Percentiles rank a stretch among this genome's conserved stretches.
phyloP scores from a whole-genome alignment of 2,329 filamentous ascomycete species.

The Cercospora sesami region DNA sequence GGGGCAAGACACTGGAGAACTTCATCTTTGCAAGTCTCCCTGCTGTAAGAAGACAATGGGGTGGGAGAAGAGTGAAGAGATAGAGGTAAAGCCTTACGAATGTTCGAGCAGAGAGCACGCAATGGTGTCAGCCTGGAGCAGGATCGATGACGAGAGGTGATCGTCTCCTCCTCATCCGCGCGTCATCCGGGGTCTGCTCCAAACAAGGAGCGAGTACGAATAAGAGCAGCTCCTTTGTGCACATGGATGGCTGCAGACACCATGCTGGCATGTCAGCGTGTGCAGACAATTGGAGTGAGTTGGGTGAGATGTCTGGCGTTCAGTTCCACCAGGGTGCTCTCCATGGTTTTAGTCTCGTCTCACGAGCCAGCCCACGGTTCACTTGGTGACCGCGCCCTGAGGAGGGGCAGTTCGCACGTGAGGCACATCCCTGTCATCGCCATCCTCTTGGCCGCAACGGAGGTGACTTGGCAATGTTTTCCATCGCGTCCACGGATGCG shows the following conservation, averaged over 20 bases:
- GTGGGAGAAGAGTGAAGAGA: not conserved
- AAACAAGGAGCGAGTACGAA: constrained; percentile 16
- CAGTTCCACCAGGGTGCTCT: not conserved
- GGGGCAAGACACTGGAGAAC: constrained; percentile 50
- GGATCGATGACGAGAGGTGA: constrained; percentile 23
- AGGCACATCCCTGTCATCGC: not conserved
- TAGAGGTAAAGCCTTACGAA: constrained; percentile 5
- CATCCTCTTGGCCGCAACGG: not conserved
- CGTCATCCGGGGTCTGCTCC: constrained; percentile 8
- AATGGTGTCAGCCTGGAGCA: constrained; percentile 25
- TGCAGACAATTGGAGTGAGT: not conserved
- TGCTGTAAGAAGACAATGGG: not conserved
- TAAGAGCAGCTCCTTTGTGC: constrained; percentile 8
- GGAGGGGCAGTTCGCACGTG: constrained; percentile 4
- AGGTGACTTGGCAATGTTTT: not conserved
- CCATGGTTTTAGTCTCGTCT: not conserved
- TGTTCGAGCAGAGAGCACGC: constrained; percentile 17
- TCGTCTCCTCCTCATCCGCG: constrained; percentile 10
- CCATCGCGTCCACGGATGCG: not conserved
- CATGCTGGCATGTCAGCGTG: constrained; percentile 1
- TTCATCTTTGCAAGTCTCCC: constrained; percentile 46
- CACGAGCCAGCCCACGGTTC: constrained; percentile 6
- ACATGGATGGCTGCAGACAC: not conserved
- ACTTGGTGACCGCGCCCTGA: not conserved
- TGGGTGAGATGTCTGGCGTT: not conserved